Percentiles rank a stretch among this genome's conserved stretches.
These are phyloP conservation scores for Annulohypoxylon stygium DNA, from an alignment of 495 filamentous ascomycete genomes.

Conservation along the genomic window DNA sequence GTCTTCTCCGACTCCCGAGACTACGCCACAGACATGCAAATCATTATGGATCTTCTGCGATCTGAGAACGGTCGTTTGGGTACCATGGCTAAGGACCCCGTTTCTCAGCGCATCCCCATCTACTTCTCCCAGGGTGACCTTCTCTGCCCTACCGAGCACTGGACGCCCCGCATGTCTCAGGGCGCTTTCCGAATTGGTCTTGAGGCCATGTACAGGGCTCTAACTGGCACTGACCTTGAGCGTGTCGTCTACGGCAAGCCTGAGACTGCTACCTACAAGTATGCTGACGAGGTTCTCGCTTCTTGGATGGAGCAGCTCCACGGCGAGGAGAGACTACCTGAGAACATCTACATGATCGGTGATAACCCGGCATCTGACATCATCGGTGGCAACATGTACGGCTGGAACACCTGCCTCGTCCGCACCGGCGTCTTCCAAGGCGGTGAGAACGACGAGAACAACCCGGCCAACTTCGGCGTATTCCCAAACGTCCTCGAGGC, in stretches of 20 bases:
- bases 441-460: conserved; percentile 89
- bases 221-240: conserved; percentile 80
- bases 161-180: conserved; percentile 78
- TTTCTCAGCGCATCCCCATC: conserved; percentile 76
- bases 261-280: conserved; percentile 83
- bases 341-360: conserved; percentile 86
- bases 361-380: conserved; percentile 86
- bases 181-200: conserved; percentile 81
- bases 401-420: conserved; percentile 89
- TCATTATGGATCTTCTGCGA: conserved; percentile 86
- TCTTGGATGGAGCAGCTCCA: conserved; percentile 83
- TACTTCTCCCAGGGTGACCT: conserved; percentile 83
- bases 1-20: conserved; percentile 87
- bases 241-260: conserved; percentile 89
- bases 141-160: conserved; percentile 82
- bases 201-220: conserved; percentile 82
- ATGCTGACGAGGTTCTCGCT: conserved; percentile 80
- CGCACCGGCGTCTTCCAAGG: conserved; percentile 67
- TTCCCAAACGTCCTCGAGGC: conserved; percentile 86
- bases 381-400: conserved; percentile 83
- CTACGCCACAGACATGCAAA: conserved; percentile 86
- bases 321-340: conserved; percentile 75
- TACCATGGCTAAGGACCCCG: conserved; percentile 74
- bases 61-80: conserved; percentile 77
- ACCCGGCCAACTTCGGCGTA: conserved; percentile 92